Conservation (phyloP, 2,329 filamentous ascomycete species). For the Exophiala calicioides region DNA sequence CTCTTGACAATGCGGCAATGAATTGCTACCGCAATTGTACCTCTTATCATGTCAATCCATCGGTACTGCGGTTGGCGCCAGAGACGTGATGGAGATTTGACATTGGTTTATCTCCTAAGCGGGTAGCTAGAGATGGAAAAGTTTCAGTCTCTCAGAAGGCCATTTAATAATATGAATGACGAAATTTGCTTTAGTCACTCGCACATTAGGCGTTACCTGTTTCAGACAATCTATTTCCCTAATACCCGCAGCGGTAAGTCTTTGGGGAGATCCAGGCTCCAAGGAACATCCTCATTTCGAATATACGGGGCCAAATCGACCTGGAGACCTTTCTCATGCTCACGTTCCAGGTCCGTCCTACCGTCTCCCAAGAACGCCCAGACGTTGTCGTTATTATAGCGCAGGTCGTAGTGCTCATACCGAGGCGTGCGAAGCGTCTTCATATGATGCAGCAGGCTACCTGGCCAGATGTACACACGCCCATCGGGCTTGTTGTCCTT, state of each 20-base stretch:
- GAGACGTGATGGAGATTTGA: background rate
- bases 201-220: no score
- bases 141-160: no score
- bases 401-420: conserved; percentile 39
- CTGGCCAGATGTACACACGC: conserved; percentile 21
- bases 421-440: conserved; percentile 40
- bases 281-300: conserved; percentile 12
- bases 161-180: no score
- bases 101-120: background rate
- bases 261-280: conserved; percentile 15
- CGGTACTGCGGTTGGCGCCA: no score
- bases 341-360: conserved; percentile 42
- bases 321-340: conserved; percentile 10
- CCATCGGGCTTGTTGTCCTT: conserved; percentile 28
- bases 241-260: background rate
- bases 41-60: background rate
- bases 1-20: conserved; percentile 15
- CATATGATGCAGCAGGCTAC: conserved; percentile 21
- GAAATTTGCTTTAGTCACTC: no score
- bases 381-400: conserved; percentile 39
- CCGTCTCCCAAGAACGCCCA: conserved; percentile 47
- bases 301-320: conserved; percentile 23
- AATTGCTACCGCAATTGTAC: conserved; percentile 9
- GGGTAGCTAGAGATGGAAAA: no score
- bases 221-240: background rate